Evolutionary conservation across 106 monocot species (phyloP).

Genomic region (Dioscorea zingiberensis): DNA sequence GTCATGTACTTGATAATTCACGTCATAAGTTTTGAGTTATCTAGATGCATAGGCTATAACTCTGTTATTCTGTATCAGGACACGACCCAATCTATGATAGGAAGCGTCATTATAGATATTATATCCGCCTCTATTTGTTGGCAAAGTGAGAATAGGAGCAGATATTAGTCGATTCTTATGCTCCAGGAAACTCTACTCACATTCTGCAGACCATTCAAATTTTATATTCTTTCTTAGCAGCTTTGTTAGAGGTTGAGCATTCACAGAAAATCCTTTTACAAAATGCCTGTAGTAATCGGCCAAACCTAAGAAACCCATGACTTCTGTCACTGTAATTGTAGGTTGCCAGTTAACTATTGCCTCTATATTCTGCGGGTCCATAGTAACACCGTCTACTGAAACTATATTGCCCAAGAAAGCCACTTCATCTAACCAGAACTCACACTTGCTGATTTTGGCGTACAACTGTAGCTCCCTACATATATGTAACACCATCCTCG

Average conservation of each 20-base stretch:
- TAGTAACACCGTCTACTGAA: background rate
- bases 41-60: constrained; percentile 2
- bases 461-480: background rate
- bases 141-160: background rate
- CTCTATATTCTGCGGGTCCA: background rate
- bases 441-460: background rate
- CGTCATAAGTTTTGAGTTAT: too few relatives aligned
- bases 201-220: background rate
- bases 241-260: too few relatives aligned
- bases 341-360: background rate
- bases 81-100: background rate
- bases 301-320: background rate
- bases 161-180: constrained; percentile 2
- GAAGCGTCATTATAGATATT: constrained; percentile 6
- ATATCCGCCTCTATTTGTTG: background rate
- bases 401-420: background rate
- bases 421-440: background rate
- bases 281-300: background rate
- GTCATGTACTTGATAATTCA: too few relatives aligned
- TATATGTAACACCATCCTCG: background rate
- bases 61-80: constrained; percentile 1
- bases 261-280: background rate
- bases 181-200: background rate
- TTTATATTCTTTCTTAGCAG: background rate
- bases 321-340: background rate